Evolutionary conservation across 352 stramenopile genomes (phyloP).

Genomic region (Phytophthora chlamydospora): DNA sequence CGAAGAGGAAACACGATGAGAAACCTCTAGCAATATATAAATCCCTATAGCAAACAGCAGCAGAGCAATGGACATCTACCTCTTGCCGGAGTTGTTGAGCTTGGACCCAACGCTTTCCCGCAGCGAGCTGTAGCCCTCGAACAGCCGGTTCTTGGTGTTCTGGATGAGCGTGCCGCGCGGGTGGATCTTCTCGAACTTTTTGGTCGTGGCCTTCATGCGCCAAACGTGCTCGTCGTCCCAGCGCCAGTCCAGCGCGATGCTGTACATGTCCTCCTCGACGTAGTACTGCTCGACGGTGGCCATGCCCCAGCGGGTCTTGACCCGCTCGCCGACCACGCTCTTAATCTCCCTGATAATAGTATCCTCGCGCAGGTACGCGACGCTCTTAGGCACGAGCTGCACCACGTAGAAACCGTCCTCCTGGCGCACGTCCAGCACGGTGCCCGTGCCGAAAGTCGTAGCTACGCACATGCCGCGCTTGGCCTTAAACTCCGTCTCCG

Average conservation of each 20-base stretch:
- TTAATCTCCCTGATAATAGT: constrained; percentile 83
- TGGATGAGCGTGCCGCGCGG: constrained; percentile 70
- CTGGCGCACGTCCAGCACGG: constrained; percentile 68
- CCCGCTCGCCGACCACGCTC: constrained; percentile 79
- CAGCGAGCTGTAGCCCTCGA: constrained; percentile 80
- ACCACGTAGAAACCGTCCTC: constrained; percentile 83
- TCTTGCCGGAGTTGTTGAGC: constrained; percentile 58
- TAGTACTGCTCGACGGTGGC: constrained; percentile 88
- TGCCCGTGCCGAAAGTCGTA: constrained; percentile 79
- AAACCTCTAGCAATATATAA: constrained; percentile 37
- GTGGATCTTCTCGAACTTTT: constrained; percentile 88
- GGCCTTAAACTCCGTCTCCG: constrained; percentile 48
- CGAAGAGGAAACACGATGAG: constrained; percentile 32
- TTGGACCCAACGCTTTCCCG: constrained; percentile 69
- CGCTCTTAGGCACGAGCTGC: constrained; percentile 72
- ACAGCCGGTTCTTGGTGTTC: constrained; percentile 82
- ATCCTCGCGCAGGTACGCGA: constrained; percentile 73
- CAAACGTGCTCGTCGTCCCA: constrained; percentile 90
- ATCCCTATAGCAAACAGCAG: constrained; percentile 28
- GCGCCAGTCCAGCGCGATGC: constrained; percentile 86
- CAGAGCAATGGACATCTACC: constrained; percentile 35
- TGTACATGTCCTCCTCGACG: constrained; percentile 90
- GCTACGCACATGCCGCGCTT: constrained; percentile 71
- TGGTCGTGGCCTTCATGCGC: constrained; percentile 90
- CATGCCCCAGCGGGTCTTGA: constrained; percentile 86